Conservation (phyloP, 106 monocot species). For the Acorus gramineus region DNA sequence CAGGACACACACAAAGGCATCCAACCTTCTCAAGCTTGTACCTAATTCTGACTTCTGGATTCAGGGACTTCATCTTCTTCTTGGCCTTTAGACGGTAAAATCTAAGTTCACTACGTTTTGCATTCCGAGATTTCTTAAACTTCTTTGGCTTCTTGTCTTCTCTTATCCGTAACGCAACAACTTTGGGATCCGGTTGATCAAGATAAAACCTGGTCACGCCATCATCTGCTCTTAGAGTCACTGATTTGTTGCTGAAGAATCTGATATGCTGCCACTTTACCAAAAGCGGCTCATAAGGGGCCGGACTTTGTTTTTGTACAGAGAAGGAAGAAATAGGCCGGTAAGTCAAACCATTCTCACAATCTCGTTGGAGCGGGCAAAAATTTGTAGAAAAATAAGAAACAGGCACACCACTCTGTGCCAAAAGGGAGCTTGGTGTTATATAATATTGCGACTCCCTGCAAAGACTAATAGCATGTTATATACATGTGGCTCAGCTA, state of each 20-base stretch:
- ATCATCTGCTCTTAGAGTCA: conserved; percentile 41
- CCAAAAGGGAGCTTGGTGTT: too few species aligned
- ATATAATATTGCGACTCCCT: too few species aligned
- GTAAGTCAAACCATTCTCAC: conserved; percentile 1
- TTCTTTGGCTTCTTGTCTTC: conserved; percentile 18
- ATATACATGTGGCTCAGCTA: too few species aligned
- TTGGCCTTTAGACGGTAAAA: conserved; percentile 89
- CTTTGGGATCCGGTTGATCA: conserved; percentile 16
- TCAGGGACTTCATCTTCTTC: conserved; percentile 89
- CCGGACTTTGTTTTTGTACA: conserved; percentile 1
- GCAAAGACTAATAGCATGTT: too few species aligned
- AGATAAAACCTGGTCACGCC: conserved; percentile 50
- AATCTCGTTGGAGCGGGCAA: neutral
- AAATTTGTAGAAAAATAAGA: conserved; percentile 11
- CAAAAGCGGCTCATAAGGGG: conserved; percentile 1
- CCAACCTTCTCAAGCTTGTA: conserved; percentile 87
- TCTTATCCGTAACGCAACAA: conserved; percentile 11
- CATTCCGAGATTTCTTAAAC: conserved; percentile 61
- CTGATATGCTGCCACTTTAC: conserved; percentile 17
- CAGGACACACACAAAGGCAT: neutral
- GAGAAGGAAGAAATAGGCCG: neutral
- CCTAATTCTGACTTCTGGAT: conserved; percentile 88
- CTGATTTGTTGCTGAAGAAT: conserved; percentile 33
- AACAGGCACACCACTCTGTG: neutral
- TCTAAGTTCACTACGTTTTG: conserved; percentile 70